phyloP scores from a whole-genome alignment of 495 filamentous ascomycete genomes.

The Tuber borchii region DNA sequence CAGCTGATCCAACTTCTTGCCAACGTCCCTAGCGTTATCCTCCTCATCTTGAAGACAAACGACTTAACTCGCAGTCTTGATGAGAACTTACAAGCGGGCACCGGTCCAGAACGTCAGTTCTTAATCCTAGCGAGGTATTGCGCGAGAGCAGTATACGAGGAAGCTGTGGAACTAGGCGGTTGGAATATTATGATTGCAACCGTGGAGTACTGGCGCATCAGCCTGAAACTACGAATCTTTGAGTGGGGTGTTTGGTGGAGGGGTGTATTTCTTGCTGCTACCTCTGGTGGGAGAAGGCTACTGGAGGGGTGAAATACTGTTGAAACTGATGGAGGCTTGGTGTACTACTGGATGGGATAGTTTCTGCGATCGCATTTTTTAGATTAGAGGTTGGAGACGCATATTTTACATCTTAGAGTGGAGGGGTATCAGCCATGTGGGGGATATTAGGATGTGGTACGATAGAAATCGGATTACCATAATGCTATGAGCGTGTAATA shows the following conservation, averaged over 20 bases:
- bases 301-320: constrained; percentile 9
- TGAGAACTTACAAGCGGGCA: constrained; percentile 82
- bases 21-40: constrained; percentile 81
- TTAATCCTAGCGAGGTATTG: constrained; percentile 92
- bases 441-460: not conserved
- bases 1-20: constrained; percentile 83
- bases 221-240: constrained; percentile 58
- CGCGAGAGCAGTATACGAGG: constrained; percentile 76
- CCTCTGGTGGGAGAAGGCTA: not conserved
- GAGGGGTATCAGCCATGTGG: too few relatives aligned
- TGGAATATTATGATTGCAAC: constrained; percentile 55
- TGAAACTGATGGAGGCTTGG: not conserved
- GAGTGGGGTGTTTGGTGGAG: constrained; percentile 51
- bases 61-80: constrained; percentile 92
- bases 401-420: not conserved
- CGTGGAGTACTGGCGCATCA: constrained; percentile 55
- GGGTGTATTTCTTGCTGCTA: constrained; percentile 43
- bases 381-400: not conserved
- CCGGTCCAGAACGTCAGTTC: constrained; percentile 82
- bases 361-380: not conserved
- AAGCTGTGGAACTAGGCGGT: constrained; percentile 67
- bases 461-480: not conserved
- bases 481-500: not conserved
- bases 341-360: not conserved
- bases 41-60: constrained; percentile 96